phyloP scores from a whole-genome alignment of 2,329 filamentous ascomycete genomes.

The Colletotrichum horii region DNA sequence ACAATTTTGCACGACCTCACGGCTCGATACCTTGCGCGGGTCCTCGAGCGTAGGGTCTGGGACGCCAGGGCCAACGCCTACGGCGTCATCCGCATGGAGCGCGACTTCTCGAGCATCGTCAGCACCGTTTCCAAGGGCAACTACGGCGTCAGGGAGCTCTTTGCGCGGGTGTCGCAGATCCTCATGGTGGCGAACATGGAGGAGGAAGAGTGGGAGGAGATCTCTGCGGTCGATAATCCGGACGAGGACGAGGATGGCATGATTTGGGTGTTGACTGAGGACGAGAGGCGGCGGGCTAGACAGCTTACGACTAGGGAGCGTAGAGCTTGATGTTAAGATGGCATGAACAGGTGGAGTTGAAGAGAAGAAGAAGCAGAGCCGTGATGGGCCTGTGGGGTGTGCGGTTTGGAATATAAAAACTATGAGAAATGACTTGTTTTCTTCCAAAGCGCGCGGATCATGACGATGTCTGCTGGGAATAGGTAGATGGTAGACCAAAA shows the following conservation, averaged over 20 bases:
- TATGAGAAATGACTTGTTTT: slow-evolving; percentile 10
- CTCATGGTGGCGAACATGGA: slow-evolving; percentile 92
- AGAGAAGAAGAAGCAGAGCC: slow-evolving; percentile 22
- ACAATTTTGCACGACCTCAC: slow-evolving; percentile 77
- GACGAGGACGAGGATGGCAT: slow-evolving; percentile 65
- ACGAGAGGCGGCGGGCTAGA: slow-evolving; percentile 77
- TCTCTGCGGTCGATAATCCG: slow-evolving; percentile 44
- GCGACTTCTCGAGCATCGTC: slow-evolving; percentile 81
- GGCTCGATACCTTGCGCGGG: slow-evolving; percentile 74
- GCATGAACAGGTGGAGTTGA: slow-evolving; percentile 34
- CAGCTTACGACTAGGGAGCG: slow-evolving; percentile 52
- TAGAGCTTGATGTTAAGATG: neutral
- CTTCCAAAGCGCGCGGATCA: neutral
- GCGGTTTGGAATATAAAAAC: neutral
- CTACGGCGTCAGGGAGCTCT: slow-evolving; percentile 79
- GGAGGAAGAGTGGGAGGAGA: slow-evolving; percentile 91
- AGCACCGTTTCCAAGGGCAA: slow-evolving; percentile 70
- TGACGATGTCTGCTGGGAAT: neutral
- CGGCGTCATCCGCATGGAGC: slow-evolving; percentile 82
- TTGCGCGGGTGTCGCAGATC: slow-evolving; percentile 79
- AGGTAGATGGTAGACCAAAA: neutral
- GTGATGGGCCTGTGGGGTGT: neutral
- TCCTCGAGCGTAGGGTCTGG: slow-evolving; percentile 88
- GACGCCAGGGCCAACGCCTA: slow-evolving; percentile 80
- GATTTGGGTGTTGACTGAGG: slow-evolving; percentile 72